Evolutionary conservation across 2,329 filamentous ascomycete species (phyloP).

Genomic region (Microdochium bolleyi): DNA sequence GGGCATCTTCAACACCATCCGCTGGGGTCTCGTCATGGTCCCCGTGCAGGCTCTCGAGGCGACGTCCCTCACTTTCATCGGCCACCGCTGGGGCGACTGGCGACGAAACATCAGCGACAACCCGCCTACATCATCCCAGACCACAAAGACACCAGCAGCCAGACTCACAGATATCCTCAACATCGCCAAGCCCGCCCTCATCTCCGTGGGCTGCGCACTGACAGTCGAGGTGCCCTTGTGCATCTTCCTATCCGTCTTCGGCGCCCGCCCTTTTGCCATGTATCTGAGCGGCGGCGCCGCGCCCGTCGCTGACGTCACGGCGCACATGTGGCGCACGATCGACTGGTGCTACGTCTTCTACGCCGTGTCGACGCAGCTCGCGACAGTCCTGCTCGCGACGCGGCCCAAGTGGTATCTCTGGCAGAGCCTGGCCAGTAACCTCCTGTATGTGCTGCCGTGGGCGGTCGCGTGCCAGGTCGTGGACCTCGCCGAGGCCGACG

Average conservation of each 20-base stretch:
- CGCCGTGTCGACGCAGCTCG: slow-evolving; percentile 56
- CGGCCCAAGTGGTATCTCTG: slow-evolving; percentile 59
- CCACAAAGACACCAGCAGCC: slow-evolving; percentile 7
- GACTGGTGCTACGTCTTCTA: slow-evolving; percentile 67
- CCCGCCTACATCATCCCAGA: slow-evolving; percentile 9
- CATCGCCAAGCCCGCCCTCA: slow-evolving; percentile 44
- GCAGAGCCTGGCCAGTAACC: slow-evolving; percentile 58
- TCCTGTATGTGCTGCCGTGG: slow-evolving; percentile 64
- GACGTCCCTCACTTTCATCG: slow-evolving; percentile 56
- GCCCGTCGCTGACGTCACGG: slow-evolving; percentile 50
- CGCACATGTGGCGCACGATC: slow-evolving; percentile 56
- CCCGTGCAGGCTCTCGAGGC: slow-evolving; percentile 61
- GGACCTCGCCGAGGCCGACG: slow-evolving; percentile 39
- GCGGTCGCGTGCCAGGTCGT: slow-evolving; percentile 50
- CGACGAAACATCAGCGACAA: slow-evolving; percentile 18
- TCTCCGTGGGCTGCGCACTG: slow-evolving; percentile 45
- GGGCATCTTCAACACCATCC: slow-evolving; percentile 67
- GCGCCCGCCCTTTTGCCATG: slow-evolving; percentile 50
- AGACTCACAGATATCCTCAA: slow-evolving; percentile 10
- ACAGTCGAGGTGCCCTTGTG: slow-evolving; percentile 53
- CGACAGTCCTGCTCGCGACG: slow-evolving; percentile 56
- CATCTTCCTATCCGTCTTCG: slow-evolving; percentile 52
- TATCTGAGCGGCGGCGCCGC: slow-evolving; percentile 50
- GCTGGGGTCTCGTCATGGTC: slow-evolving; percentile 69
- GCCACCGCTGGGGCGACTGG: slow-evolving; percentile 56